Conservation (phyloP, 306 rosid genomes). For the Pyrus bretschneideri region DNA sequence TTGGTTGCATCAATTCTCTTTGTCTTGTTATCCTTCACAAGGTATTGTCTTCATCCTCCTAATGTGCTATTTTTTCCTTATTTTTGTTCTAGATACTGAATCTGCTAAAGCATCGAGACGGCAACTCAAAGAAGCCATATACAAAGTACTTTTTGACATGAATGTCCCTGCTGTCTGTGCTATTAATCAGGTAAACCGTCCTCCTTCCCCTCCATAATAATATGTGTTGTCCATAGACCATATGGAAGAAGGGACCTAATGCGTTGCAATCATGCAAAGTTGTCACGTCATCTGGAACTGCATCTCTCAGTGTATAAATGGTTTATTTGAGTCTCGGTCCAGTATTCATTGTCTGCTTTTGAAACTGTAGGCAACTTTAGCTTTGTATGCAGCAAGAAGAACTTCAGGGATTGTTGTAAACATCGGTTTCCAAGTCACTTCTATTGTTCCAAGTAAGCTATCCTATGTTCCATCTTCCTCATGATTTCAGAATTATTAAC, state of each 20-base stretch:
- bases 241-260: background rate
- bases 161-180: slow-evolving; percentile 89
- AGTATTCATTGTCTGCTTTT: slow-evolving; percentile 11
- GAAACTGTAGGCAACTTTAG: slow-evolving; percentile 66
- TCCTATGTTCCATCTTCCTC: slow-evolving; percentile 5
- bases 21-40: background rate
- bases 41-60: background rate
- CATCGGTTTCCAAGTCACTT: slow-evolving; percentile 85
- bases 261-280: background rate
- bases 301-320: background rate
- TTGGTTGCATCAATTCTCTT: background rate
- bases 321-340: background rate
- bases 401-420: slow-evolving; percentile 90
- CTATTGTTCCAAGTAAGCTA: slow-evolving; percentile 87
- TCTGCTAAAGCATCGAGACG: slow-evolving; percentile 69
- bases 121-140: slow-evolving; percentile 81
- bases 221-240: background rate
- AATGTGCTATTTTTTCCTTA: slow-evolving; percentile 7
- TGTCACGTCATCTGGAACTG: background rate
- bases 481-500: background rate
- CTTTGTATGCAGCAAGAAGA: slow-evolving; percentile 75
- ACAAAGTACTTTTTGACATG: slow-evolving; percentile 65
- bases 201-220: background rate
- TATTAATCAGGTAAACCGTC: slow-evolving; percentile 63
- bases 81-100: slow-evolving; percentile 56